These are phyloP conservation scores for Podila minutissima DNA, from an alignment of 192 early-diverging fungal species.

Conservation along the genomic window DNA sequence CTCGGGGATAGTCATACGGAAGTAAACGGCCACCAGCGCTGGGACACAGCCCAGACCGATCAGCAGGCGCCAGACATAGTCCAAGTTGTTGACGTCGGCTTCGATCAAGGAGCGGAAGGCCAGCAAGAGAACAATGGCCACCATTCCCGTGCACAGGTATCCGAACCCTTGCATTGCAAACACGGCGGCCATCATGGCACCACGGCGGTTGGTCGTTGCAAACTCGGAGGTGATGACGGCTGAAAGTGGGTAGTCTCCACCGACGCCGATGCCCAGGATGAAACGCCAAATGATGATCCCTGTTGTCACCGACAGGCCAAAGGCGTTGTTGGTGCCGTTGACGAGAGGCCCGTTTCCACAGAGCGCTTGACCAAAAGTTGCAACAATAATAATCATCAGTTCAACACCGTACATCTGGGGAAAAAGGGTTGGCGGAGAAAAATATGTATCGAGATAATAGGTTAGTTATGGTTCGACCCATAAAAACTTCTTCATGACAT, in stretches of 20 bases:
- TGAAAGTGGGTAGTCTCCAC: slow-evolving; percentile 76
- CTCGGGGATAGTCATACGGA: slow-evolving; percentile 88
- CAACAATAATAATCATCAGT: slow-evolving; percentile 92
- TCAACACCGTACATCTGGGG: slow-evolving; percentile 88
- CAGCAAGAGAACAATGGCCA: slow-evolving; percentile 70
- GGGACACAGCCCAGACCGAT: slow-evolving; percentile 84
- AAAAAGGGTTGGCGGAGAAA: too few relatives aligned
- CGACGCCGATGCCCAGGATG: slow-evolving; percentile 92
- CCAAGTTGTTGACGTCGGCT: slow-evolving; percentile 66
- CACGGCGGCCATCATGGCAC: slow-evolving; percentile 83
- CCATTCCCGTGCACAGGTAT: slow-evolving; percentile 75
- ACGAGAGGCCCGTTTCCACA: slow-evolving; percentile 69
- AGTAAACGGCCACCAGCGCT: slow-evolving; percentile 84
- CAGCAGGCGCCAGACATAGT: slow-evolving; percentile 88
- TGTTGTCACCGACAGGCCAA: slow-evolving; percentile 62
- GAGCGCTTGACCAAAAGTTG: slow-evolving; percentile 82
- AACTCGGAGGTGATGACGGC: slow-evolving; percentile 94
- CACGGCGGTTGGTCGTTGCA: slow-evolving; percentile 77
- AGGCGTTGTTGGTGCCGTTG: too few relatives aligned
- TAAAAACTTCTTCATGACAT: neutral
- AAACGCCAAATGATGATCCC: slow-evolving; percentile 89
- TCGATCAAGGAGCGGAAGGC: slow-evolving; percentile 70
- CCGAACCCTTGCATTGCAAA: slow-evolving; percentile 93
- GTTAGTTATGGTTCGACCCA: too few relatives aligned
- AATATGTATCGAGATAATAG: too few relatives aligned